phyloP scores from a whole-genome alignment of 805 yeast species.

The Kodamaea sagamina region DNA sequence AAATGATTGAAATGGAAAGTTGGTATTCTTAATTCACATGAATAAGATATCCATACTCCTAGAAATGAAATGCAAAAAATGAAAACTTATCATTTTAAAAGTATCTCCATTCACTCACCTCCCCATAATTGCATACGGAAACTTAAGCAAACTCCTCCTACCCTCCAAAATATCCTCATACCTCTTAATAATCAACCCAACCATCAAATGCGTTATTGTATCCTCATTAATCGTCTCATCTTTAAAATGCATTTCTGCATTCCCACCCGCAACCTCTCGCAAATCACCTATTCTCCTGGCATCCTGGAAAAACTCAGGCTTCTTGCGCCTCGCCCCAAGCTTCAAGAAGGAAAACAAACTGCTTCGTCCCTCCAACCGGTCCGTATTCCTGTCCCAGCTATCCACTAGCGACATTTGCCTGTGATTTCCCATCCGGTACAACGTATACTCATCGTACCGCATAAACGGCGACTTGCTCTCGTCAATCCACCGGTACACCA shows the following conservation, averaged over 20 bases:
- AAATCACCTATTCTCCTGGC: conserved; percentile 5
- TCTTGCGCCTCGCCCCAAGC: conserved; percentile 3
- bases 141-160: background rate
- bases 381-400: conserved; percentile 1
- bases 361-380: background rate
- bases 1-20: no score
- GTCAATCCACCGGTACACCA: conserved; percentile 6
- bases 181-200: conserved; percentile 3
- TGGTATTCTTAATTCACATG: no score
- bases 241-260: conserved; percentile 4
- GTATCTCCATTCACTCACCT: no score
- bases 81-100: background rate
- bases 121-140: background rate
- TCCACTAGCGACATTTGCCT: conserved; percentile 4
- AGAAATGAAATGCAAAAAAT: no score
- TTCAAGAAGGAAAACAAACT: conserved; percentile 1
- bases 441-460: conserved; percentile 4
- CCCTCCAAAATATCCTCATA: conserved; percentile 4
- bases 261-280: conserved; percentile 2
- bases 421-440: conserved; percentile 1
- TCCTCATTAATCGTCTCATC: conserved; percentile 1
- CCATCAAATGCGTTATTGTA: conserved; percentile 4
- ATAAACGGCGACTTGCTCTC: conserved; percentile 3
- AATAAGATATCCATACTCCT: no score
- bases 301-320: conserved; percentile 5